Evolutionary conservation across 108 stramenopile genomes (phyloP).

Genomic region (Phaeodactylum tricornutum): DNA sequence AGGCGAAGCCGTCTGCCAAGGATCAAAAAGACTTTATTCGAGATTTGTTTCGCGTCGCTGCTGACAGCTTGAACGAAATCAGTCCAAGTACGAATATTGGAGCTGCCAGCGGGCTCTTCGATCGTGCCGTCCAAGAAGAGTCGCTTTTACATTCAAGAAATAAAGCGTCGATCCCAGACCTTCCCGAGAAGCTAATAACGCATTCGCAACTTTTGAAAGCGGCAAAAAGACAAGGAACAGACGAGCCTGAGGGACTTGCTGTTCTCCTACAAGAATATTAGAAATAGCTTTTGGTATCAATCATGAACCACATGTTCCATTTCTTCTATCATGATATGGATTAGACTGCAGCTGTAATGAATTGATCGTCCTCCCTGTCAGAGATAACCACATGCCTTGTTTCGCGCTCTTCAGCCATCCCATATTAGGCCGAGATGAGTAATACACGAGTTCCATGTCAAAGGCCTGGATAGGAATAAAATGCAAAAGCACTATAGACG

Average conservation of each 20-base stretch:
- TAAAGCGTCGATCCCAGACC: constrained; percentile 27
- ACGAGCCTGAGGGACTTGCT: constrained; percentile 1
- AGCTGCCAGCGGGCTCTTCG: constrained; percentile 36
- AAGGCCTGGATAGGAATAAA: no score
- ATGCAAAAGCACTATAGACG: no score
- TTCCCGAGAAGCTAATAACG: constrained; percentile 72
- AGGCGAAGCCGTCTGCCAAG: constrained; percentile 68
- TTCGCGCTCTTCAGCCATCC: no score
- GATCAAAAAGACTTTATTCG: constrained; percentile 79
- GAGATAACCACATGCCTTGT: no score
- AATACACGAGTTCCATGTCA: no score
- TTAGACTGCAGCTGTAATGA: no score
- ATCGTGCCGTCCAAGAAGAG: constrained; percentile 52
- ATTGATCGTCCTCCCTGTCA: no score
- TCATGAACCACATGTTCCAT: no score
- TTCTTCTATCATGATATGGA: no score
- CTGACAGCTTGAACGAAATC: constrained; percentile 49
- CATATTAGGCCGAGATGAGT: no score
- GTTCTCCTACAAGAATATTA: no score
- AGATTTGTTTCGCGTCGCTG: constrained; percentile 63
- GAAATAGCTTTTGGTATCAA: no score
- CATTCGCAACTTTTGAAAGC: constrained; percentile 41
- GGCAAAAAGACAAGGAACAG: background rate
- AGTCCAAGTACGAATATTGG: constrained; percentile 19
- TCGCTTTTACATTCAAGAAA: constrained; percentile 48